Conservation (phyloP, 2,329 filamentous ascomycete species). For the Fusarium zealandicum region DNA sequence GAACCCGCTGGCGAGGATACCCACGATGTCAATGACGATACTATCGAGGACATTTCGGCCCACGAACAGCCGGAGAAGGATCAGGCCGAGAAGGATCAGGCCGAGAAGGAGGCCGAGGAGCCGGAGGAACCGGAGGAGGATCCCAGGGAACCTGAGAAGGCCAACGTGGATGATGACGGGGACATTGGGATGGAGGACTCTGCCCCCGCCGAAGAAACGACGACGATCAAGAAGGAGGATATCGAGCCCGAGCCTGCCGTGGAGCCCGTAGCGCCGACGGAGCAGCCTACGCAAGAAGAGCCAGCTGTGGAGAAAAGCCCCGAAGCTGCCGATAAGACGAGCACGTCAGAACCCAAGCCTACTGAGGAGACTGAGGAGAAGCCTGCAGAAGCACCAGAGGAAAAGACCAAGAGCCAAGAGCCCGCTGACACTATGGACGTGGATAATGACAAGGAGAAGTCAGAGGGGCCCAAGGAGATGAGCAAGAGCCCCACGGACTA, state of each 20-base stretch:
- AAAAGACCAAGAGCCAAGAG: conserved; percentile 33
- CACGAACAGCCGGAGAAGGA: conserved; percentile 37
- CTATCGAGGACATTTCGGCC: conserved; percentile 53
- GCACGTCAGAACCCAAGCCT: conserved; percentile 24
- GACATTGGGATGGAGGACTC: conserved; percentile 60
- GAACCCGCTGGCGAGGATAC: conserved; percentile 42
- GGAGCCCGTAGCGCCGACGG: conserved; percentile 16
- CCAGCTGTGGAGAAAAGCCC: conserved; percentile 13
- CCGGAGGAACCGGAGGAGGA: conserved; percentile 33
- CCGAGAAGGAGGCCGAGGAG: background rate
- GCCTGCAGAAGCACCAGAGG: conserved; percentile 15
- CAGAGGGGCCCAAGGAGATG: conserved; percentile 38
- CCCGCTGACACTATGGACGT: conserved; percentile 46
- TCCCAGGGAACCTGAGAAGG: conserved; percentile 28
- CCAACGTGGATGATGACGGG: conserved; percentile 55
- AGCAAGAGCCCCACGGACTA: conserved; percentile 40
- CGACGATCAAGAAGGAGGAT: conserved; percentile 38
- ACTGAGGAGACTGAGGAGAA: conserved; percentile 33
- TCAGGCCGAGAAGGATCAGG: no score
- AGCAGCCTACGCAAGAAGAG: conserved; percentile 33
- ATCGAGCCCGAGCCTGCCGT: conserved; percentile 30
- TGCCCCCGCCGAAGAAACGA: conserved; percentile 36
- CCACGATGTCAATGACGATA: conserved; percentile 51
- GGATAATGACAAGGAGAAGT: conserved; percentile 44
- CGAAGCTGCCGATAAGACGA: conserved; percentile 21